A percentile compares a stretch with the other conserved stretches of the same genome.
phyloP scores from a whole-genome alignment of 148 eudicot genomes.

The Simmondsia chinensis region DNA sequence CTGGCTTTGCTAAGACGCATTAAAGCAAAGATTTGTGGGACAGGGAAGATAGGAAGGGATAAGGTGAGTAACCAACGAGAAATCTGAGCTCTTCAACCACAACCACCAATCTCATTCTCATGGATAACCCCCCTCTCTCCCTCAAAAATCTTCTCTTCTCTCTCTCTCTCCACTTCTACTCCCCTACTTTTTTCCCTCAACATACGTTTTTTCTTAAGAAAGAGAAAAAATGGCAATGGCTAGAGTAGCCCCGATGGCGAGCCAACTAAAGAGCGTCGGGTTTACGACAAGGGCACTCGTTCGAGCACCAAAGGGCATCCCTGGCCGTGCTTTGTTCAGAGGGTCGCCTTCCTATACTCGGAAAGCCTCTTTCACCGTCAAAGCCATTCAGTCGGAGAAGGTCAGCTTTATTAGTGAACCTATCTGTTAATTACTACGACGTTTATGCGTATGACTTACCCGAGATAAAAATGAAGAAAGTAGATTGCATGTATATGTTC shows the following conservation, averaged over 20 bases:
- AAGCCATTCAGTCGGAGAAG: slow-evolving; percentile 32
- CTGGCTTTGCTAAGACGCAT: too few species aligned
- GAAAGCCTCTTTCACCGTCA: slow-evolving; percentile 17
- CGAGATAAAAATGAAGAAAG: not conserved
- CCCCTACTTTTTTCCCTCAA: too few species aligned
- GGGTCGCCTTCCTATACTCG: slow-evolving; percentile 19
- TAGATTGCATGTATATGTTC: too few species aligned
- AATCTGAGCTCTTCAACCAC: slow-evolving; percentile 9
- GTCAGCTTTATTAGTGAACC: too few species aligned
- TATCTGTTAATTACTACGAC: not conserved
- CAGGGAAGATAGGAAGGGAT: slow-evolving; percentile 26
- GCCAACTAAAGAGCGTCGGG: slow-evolving; percentile 24
- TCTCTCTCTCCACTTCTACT: not conserved
- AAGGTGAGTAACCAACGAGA: slow-evolving; percentile 27
- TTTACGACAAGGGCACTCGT: slow-evolving; percentile 7
- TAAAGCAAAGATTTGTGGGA: too few species aligned
- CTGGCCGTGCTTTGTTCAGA: slow-evolving; percentile 24
- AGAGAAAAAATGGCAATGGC: slow-evolving; percentile 17
- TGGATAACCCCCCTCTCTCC: slow-evolving; percentile 31
- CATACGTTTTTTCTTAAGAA: too few species aligned
- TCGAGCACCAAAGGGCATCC: slow-evolving; percentile 27
- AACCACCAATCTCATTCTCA: slow-evolving; percentile 15
- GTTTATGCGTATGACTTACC: slow-evolving; percentile 1
- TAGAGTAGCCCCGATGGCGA: slow-evolving; percentile 31
- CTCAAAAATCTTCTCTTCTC: not conserved